Conservation (phyloP, 2,329 filamentous ascomycete species). For the Xylariaceae sp. region DNA sequence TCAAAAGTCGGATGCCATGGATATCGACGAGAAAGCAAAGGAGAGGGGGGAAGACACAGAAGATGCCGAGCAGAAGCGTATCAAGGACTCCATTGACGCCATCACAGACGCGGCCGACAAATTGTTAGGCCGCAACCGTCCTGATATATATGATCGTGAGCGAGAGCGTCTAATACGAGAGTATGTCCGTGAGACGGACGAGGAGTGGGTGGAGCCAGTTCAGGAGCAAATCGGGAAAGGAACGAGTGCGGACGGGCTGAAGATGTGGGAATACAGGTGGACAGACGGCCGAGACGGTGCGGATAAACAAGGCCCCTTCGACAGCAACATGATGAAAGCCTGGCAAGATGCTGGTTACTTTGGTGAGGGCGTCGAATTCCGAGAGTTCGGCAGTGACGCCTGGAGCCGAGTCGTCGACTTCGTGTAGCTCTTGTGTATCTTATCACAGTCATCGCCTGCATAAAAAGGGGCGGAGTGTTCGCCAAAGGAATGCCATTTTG, state of each 20-base stretch:
- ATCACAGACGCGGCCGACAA: constrained; percentile 90
- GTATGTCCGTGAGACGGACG: constrained; percentile 78
- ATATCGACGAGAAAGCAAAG: constrained; percentile 55
- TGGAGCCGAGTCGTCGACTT: constrained; percentile 52
- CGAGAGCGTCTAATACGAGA: constrained; percentile 77
- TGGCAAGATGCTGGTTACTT: constrained; percentile 95
- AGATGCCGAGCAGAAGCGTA: constrained; percentile 62
- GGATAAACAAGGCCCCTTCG: constrained; percentile 79
- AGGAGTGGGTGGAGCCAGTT: constrained; percentile 63
- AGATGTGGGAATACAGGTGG: constrained; percentile 90
- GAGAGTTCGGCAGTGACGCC: constrained; percentile 48
- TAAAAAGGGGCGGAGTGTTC: neutral
- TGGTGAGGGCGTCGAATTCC: constrained; percentile 79
- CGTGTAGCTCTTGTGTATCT: constrained; percentile 29
- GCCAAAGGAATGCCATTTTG: constrained; percentile 19
- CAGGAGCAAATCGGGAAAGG: constrained; percentile 22
- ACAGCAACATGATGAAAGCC: constrained; percentile 76
- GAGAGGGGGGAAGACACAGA: constrained; percentile 50
- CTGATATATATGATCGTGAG: constrained; percentile 88
- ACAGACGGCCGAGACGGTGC: constrained; percentile 77
- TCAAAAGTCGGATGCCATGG: constrained; percentile 57
- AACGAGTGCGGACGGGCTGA: constrained; percentile 22
- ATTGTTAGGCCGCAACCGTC: constrained; percentile 73
- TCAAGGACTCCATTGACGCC: constrained; percentile 68
- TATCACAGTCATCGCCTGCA: neutral